phyloP scores from a whole-genome alignment of 257 asterid species.

The Solanum lycopersicoides region DNA sequence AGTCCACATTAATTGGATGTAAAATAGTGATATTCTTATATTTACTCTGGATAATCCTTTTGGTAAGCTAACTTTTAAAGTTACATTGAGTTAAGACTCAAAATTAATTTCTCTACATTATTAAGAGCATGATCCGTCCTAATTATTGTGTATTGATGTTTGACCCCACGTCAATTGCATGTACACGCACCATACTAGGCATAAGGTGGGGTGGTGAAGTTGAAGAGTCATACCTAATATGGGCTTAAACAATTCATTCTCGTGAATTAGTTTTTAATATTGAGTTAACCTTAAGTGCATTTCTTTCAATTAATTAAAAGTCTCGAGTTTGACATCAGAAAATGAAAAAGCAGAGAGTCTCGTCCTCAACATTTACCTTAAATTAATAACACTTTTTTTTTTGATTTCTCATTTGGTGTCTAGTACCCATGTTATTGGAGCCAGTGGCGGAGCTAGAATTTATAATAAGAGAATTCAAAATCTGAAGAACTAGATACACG shows the following conservation, averaged over 20 bases:
- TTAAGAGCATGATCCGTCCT: not conserved
- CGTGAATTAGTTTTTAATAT: accelerated
- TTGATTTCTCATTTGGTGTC: too few species aligned
- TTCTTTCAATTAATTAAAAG: not conserved
- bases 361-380: not conserved
- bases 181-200: not conserved
- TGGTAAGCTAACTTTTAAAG: not conserved
- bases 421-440: too few species aligned
- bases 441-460: too few species aligned
- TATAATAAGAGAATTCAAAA: too few species aligned
- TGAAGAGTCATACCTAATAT: not conserved
- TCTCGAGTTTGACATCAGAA: not conserved
- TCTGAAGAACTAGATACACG: too few species aligned
- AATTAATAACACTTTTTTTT: too few species aligned
- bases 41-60: not conserved
- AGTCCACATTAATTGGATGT: too few species aligned
- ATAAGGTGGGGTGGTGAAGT: not conserved
- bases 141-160: too few species aligned
- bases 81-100: not conserved
- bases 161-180: not conserved
- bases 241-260: accelerated
- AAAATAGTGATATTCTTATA: not conserved
- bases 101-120: not conserved
- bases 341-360: not conserved
- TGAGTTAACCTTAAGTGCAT: not conserved